These are phyloP conservation scores for Areca catechu DNA, from an alignment of 176 grass and related monocot species.

Conservation along the genomic window DNA sequence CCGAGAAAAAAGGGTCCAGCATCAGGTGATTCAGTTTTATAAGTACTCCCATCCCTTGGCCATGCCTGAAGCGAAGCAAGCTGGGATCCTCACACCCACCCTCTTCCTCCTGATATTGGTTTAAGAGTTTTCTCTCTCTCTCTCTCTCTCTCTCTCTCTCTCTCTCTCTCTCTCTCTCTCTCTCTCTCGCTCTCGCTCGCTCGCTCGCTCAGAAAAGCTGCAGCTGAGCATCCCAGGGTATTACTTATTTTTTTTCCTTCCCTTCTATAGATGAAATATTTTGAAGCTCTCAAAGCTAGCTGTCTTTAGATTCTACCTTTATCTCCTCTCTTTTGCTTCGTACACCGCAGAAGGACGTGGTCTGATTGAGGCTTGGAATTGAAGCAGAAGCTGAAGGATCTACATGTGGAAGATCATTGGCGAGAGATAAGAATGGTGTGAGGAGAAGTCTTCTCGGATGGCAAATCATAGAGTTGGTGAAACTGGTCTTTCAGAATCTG, in stretches of 20 bases:
- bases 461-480: constrained; percentile 25
- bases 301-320: too few relatives aligned
- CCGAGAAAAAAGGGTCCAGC: background rate
- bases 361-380: background rate
- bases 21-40: constrained; percentile 12
- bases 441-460: constrained; percentile 4
- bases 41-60: background rate
- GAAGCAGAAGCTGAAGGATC: background rate
- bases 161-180: too few relatives aligned
- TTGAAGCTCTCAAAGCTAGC: too few relatives aligned
- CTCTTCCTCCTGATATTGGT: too few relatives aligned
- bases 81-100: background rate
- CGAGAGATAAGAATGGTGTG: background rate
- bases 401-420: background rate
- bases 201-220: too few relatives aligned
- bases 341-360: too few relatives aligned
- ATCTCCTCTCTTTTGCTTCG: too few relatives aligned
- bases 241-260: too few relatives aligned
- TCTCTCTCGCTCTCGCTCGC: background rate
- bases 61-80: constrained; percentile 9
- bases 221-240: too few relatives aligned
- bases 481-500: constrained; percentile 14
- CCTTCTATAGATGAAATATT: too few relatives aligned
- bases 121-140: too few relatives aligned
- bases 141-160: too few relatives aligned